Conservation (phyloP, 495 filamentous ascomycete genomes). For the Entonaema liquescens region DNA sequence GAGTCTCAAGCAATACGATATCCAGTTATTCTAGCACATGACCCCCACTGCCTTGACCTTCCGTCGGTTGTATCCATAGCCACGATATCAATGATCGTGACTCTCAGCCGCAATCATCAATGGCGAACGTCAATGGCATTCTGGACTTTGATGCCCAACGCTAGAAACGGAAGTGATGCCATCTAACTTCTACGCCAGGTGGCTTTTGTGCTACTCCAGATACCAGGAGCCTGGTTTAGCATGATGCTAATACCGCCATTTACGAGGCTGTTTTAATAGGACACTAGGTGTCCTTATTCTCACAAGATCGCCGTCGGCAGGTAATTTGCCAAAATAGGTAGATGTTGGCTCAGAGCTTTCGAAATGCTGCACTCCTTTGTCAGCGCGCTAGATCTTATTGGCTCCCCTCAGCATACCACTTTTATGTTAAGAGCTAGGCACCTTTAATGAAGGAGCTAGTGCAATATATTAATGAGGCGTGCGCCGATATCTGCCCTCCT, state of each 20-base stretch:
- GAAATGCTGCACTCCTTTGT: constrained; percentile 19
- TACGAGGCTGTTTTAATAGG: constrained; percentile 9
- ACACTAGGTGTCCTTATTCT: neutral
- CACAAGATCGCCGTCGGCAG: neutral
- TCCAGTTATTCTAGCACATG: neutral
- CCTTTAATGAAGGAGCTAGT: constrained; percentile 10
- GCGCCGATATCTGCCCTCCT: constrained; percentile 4
- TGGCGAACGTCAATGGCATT: neutral
- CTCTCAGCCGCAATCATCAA: neutral
- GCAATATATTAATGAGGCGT: constrained; percentile 7
- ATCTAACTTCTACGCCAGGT: neutral
- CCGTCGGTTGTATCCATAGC: neutral
- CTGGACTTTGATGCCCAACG: neutral
- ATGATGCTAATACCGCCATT: neutral
- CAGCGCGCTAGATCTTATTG: constrained; percentile 23
- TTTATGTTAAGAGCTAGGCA: constrained; percentile 3
- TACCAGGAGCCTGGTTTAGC: neutral
- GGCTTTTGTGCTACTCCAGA: neutral
- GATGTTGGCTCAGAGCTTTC: constrained; percentile 23
- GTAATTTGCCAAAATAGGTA: constrained; percentile 8
- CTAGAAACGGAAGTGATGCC: neutral
- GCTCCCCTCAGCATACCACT: neutral
- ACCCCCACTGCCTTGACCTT: neutral
- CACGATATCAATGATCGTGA: neutral
- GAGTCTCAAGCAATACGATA: neutral